These are phyloP conservation scores for Kurtzmaniella quercitrusa DNA, from an alignment of 1,139 yeast genomes.

Conservation along the genomic window DNA sequence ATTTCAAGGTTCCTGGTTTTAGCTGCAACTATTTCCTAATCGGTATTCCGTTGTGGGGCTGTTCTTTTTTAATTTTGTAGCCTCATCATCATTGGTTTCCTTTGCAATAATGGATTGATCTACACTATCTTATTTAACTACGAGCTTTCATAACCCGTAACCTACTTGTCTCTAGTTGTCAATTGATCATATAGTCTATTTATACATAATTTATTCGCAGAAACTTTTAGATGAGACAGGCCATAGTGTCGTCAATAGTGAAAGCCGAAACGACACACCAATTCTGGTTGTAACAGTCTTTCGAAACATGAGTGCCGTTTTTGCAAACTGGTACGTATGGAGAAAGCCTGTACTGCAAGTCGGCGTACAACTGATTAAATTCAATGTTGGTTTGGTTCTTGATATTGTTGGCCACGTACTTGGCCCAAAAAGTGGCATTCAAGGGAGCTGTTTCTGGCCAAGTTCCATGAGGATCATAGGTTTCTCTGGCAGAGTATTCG, in stretches of 20 bases:
- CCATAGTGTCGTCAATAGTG: constrained; percentile 1
- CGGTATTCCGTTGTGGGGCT: neutral
- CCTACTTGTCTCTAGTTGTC: no score
- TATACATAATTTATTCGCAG: no score
- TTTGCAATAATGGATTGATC: no score
- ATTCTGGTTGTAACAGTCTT: constrained; percentile 35
- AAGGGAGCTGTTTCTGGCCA: constrained; percentile 54
- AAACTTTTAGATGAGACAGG: no score
- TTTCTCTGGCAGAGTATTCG: constrained; percentile 52
- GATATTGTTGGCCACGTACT: constrained; percentile 29
- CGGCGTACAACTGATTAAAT: constrained; percentile 44
- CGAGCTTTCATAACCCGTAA: no score
- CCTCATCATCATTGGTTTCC: no score
- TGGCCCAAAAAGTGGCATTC: constrained; percentile 59
- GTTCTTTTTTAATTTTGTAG: neutral
- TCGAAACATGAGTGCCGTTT: constrained; percentile 25
- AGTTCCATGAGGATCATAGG: constrained; percentile 37
- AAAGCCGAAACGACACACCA: constrained; percentile 31
- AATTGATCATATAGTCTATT: no score
- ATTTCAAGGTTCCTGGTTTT: neutral
- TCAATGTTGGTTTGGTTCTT: constrained; percentile 30
- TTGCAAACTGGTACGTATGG: constrained; percentile 47
- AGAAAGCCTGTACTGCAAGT: constrained; percentile 47
- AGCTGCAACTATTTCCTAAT: neutral
- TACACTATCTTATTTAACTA: no score